phyloP scores from a whole-genome alignment of 352 stramenopile genomes.

The Pilasporangium apinafurcum region DNA sequence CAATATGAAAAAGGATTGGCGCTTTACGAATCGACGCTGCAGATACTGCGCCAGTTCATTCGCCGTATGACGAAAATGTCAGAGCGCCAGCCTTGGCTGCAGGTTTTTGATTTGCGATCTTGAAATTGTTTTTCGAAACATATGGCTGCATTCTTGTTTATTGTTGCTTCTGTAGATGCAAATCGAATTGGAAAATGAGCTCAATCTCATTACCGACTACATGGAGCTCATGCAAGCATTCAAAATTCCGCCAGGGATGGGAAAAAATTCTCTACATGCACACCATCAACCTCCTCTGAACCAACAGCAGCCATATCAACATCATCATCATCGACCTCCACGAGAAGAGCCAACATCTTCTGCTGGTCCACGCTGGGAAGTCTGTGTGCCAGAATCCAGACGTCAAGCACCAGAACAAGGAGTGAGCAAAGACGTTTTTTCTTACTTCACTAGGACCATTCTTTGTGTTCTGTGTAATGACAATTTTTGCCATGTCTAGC shows the following conservation, averaged over 20 bases:
- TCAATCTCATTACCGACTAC: conserved; percentile 74
- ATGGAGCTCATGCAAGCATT: conserved; percentile 66
- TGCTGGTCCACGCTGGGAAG: conserved; percentile 52
- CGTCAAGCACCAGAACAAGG: conserved; percentile 4
- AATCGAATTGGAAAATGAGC: conserved; percentile 77
- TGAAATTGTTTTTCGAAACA: background rate
- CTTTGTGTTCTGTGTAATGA: no score
- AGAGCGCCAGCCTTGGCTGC: conserved; percentile 76
- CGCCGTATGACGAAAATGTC: conserved; percentile 60
- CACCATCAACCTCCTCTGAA: conserved; percentile 10
- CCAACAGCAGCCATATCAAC: conserved; percentile 24
- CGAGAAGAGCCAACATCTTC: conserved; percentile 16
- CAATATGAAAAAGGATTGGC: conserved; percentile 59
- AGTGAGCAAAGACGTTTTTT: no score
- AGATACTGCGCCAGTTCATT: conserved; percentile 54
- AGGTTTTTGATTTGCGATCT: conserved; percentile 20
- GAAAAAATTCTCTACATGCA: no score
- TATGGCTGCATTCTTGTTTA: conserved; percentile 3
- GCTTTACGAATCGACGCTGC: conserved; percentile 54
- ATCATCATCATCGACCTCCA: conserved; percentile 13
- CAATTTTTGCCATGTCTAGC: conserved; percentile 10
- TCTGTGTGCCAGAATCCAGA: conserved; percentile 32
- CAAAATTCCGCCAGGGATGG: conserved; percentile 32
- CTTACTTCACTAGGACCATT: background rate
- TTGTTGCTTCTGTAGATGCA: conserved; percentile 53